phyloP scores from a whole-genome alignment of 2,329 filamentous ascomycete species.

The Diplodia scrobiculata region DNA sequence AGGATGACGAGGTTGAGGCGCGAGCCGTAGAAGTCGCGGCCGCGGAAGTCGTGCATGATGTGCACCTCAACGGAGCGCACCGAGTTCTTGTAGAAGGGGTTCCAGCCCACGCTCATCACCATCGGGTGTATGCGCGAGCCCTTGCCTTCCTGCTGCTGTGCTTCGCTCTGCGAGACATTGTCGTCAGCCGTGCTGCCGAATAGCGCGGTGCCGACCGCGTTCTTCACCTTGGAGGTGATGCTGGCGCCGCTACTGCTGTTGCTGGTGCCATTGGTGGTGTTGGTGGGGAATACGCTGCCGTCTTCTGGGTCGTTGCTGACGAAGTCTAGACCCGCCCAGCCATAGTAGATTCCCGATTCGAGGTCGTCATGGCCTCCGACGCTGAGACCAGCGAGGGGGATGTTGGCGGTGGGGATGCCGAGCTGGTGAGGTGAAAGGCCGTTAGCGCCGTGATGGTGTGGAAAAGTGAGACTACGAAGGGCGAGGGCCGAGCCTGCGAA shows the following conservation, averaged over 20 bases:
- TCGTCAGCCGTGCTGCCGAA: neutral
- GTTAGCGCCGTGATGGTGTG: neutral
- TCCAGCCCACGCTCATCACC: constrained; percentile 94
- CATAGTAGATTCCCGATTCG: constrained; percentile 87
- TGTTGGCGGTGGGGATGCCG: constrained; percentile 95
- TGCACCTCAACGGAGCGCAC: constrained; percentile 87
- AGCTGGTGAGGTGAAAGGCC: constrained; percentile 53
- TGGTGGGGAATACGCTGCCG: neutral
- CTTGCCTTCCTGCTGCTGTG: neutral
- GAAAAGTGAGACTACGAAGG: neutral
- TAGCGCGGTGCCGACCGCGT: constrained; percentile 27
- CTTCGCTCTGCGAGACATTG: no score
- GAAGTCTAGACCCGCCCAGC: constrained; percentile 76
- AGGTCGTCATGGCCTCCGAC: constrained; percentile 66
- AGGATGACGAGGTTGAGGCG: constrained; percentile 77
- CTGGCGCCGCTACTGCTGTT: neutral
- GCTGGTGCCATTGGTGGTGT: constrained; percentile 6
- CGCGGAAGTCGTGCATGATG: constrained; percentile 72
- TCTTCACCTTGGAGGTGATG: constrained; percentile 17
- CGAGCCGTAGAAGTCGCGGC: constrained; percentile 78
- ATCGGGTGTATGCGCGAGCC: constrained; percentile 66
- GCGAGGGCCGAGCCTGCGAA: neutral
- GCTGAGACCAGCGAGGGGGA: constrained; percentile 67
- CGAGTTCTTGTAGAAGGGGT: constrained; percentile 94
- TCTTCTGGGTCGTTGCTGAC: constrained; percentile 31